phyloP scores from a whole-genome alignment of 345 rosid genomes.

The Arabis hirsuta region DNA sequence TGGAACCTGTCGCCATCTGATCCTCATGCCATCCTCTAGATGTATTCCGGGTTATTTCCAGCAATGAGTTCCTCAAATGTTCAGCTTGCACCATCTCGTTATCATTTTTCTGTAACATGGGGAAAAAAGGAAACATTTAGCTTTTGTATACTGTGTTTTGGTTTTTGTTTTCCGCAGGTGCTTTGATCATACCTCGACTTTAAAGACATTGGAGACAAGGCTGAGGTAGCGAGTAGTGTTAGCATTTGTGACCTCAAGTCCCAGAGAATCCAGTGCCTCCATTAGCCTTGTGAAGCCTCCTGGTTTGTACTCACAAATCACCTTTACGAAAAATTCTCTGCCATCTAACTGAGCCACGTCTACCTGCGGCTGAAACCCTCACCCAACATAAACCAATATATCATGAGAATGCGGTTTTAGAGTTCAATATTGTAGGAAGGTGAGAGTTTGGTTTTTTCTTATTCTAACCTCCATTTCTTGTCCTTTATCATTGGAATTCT shows the following conservation, averaged over 20 bases:
- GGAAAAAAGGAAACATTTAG: conserved; percentile 4
- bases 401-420: not conserved
- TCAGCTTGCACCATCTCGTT: conserved; percentile 80
- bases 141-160: conserved; percentile 18
- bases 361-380: conserved; percentile 74
- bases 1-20: conserved; percentile 47
- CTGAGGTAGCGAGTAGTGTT: conserved; percentile 76
- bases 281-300: conserved; percentile 84
- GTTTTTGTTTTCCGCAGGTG: conserved; percentile 8
- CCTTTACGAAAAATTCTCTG: conserved; percentile 85
- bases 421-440: conserved; percentile 11
- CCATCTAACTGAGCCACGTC: conserved; percentile 87
- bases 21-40: conserved; percentile 57
- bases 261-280: conserved; percentile 84
- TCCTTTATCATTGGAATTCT: conserved; percentile 58
- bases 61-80: conserved; percentile 73
- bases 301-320: conserved; percentile 80
- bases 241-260: conserved; percentile 85
- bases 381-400: conserved; percentile 27
- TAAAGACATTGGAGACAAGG: conserved; percentile 88
- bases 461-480: conserved; percentile 90
- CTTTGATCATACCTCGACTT: conserved; percentile 67
- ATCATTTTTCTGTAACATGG: conserved; percentile 64
- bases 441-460: conserved; percentile 4
- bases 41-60: conserved; percentile 69